Evolutionary conservation across 2,329 filamentous ascomycete genomes (phyloP).

Genomic region (Chrysoporthe cubensis): DNA sequence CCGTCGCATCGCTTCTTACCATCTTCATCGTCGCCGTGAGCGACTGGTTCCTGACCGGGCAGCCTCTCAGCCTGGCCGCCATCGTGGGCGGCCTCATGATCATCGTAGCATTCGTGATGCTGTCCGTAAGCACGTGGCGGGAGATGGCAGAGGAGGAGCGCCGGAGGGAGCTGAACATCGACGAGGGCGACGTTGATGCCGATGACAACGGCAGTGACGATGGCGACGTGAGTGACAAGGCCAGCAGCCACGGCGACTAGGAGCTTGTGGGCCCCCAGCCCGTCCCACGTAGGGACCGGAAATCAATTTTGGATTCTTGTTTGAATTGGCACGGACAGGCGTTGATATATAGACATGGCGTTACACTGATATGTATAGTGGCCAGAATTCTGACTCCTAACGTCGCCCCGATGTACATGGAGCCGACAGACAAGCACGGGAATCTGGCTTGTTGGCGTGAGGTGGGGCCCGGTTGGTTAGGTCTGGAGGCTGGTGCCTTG

Average conservation of each 20-base stretch:
- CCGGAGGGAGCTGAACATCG: constrained; percentile 56
- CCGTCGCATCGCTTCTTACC: constrained; percentile 89
- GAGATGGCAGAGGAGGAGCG: constrained; percentile 87
- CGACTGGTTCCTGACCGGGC: constrained; percentile 84
- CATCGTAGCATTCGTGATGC: constrained; percentile 80
- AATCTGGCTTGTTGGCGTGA: not conserved
- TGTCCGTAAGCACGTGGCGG: constrained; percentile 89
- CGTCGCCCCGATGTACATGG: not conserved
- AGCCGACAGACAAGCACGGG: not conserved
- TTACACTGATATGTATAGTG: not conserved
- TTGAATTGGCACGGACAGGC: not conserved
- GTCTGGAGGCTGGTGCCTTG: not conserved
- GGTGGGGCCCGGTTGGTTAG: not conserved
- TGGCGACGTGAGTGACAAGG: constrained; percentile 35
- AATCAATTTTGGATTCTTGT: not conserved
- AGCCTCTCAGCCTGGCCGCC: constrained; percentile 74
- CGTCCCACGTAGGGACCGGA: not conserved
- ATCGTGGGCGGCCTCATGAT: constrained; percentile 85
- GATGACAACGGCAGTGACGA: constrained; percentile 43
- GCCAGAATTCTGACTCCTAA: not conserved
- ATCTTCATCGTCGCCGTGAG: constrained; percentile 95
- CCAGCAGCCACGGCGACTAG: constrained; percentile 24
- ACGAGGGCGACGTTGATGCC: constrained; percentile 48
- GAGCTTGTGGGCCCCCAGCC: not conserved
- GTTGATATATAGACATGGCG: not conserved